Evolutionary conservation across 2,329 filamentous ascomycete genomes (phyloP).

Genomic region (Alternaria alternata): DNA sequence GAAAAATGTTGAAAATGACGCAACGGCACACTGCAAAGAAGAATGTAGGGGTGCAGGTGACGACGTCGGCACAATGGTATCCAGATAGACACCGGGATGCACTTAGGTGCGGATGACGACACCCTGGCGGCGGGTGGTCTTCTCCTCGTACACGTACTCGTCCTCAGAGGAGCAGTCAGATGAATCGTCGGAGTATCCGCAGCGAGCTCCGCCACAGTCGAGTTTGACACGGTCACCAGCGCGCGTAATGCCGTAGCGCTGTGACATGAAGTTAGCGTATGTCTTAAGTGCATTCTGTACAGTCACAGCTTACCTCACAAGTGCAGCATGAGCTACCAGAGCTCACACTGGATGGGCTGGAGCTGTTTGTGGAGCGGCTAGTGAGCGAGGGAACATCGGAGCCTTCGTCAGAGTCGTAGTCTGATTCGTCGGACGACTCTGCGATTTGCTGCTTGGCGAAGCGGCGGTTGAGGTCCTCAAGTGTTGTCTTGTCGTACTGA

Average conservation of each 20-base stretch:
- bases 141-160: constrained; percentile 62
- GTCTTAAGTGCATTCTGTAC: background rate
- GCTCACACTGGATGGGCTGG: constrained; percentile 69
- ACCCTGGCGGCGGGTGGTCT: constrained; percentile 58
- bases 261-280: background rate
- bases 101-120: constrained; percentile 53
- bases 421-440: constrained; percentile 52
- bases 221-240: constrained; percentile 92
- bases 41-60: background rate
- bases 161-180: constrained; percentile 76
- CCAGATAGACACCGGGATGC: constrained; percentile 1
- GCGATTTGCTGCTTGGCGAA: constrained; percentile 73
- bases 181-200: constrained; percentile 79
- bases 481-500: constrained; percentile 77
- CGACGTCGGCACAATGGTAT: constrained; percentile 5
- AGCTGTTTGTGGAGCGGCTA: constrained; percentile 71
- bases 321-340: constrained; percentile 71
- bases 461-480: constrained; percentile 81
- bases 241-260: constrained; percentile 94
- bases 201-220: constrained; percentile 90
- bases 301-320: constrained; percentile 68
- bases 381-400: constrained; percentile 78
- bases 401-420: constrained; percentile 74
- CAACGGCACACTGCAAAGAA: constrained; percentile 8
- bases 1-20: constrained; percentile 22